Percentiles rank a stretch among this genome's conserved stretches.
These are phyloP conservation scores for Ascochyta pisi DNA, from an alignment of 2,329 filamentous ascomycete genomes.

Conservation along the genomic window DNA sequence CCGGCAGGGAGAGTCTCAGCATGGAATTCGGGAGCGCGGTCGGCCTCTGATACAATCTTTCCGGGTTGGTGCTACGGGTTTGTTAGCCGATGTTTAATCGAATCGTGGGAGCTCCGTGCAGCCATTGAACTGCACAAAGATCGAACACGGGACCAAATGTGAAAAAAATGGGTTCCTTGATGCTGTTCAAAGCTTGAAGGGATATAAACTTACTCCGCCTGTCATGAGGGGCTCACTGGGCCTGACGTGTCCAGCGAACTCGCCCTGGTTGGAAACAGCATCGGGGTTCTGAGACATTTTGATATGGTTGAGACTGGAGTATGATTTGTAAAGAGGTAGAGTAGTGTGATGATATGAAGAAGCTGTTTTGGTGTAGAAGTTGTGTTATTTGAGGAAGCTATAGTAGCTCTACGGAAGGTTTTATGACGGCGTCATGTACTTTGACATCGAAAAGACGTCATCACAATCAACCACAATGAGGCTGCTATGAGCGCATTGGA, in stretches of 20 bases:
- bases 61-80: constrained; percentile 68
- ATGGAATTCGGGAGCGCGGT: constrained; percentile 63
- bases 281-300: constrained; percentile 58
- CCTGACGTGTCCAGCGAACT: constrained; percentile 62
- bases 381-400: constrained; percentile 1
- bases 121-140: neutral
- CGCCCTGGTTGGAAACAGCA: constrained; percentile 59
- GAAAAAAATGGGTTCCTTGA: neutral
- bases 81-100: neutral
- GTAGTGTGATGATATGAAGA: neutral
- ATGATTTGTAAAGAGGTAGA: neutral
- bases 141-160: neutral
- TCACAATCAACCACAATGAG: neutral
- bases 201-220: constrained; percentile 58
- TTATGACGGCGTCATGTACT: constrained; percentile 12
- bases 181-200: neutral
- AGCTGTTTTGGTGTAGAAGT: neutral
- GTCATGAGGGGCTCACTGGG: constrained; percentile 61
- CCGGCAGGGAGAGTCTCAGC: constrained; percentile 67
- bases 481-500: constrained; percentile 10
- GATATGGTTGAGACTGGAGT: constrained; percentile 13
- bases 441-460: constrained; percentile 16
- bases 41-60: constrained; percentile 63
- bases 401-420: neutral
- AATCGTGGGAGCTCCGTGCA: neutral